Conservation (phyloP, 1,139 yeast species). For the Geotrichum bryndzae region DNA sequence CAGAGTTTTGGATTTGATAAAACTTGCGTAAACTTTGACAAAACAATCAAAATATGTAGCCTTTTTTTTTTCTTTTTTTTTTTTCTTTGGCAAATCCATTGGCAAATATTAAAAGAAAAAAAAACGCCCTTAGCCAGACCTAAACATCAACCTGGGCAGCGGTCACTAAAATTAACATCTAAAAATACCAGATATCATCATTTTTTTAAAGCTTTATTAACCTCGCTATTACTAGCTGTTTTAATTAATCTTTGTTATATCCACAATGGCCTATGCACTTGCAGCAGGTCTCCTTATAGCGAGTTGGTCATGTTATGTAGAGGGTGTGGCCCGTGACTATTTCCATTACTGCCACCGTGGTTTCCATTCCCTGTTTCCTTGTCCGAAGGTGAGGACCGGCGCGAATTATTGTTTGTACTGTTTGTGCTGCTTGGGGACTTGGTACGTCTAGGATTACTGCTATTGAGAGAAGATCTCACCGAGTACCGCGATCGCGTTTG, state of each 20-base stretch:
- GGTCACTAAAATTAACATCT: not conserved
- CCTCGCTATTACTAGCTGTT: too few species aligned
- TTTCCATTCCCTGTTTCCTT: constrained; percentile 1
- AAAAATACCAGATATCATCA: too few species aligned
- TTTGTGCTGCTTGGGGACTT: constrained; percentile 26
- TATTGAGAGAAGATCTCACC: constrained; percentile 25
- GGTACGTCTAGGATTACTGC: constrained; percentile 29
- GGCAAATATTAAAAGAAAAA: too few species aligned
- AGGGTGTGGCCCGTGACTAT: constrained; percentile 12
- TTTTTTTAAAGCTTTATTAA: too few species aligned
- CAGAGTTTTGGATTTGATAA: too few species aligned
- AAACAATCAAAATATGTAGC: too few species aligned
- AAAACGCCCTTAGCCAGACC: not conserved
- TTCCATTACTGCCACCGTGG: not conserved
- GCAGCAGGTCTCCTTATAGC: not conserved
- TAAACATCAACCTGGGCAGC: not conserved
- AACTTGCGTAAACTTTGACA: too few species aligned
- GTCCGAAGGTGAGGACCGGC: constrained; percentile 10
- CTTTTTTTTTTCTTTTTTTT: too few species aligned
- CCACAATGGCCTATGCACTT: not conserved
- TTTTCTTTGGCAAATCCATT: too few species aligned
- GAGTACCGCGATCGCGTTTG: constrained; percentile 32
- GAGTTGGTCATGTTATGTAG: constrained; percentile 16
- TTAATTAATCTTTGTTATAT: not conserved
- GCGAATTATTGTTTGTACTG: constrained; percentile 1